Evolutionary conservation across 768 basidiomycete species (phyloP).

Genomic region (Podaxis carcinomalis): DNA sequence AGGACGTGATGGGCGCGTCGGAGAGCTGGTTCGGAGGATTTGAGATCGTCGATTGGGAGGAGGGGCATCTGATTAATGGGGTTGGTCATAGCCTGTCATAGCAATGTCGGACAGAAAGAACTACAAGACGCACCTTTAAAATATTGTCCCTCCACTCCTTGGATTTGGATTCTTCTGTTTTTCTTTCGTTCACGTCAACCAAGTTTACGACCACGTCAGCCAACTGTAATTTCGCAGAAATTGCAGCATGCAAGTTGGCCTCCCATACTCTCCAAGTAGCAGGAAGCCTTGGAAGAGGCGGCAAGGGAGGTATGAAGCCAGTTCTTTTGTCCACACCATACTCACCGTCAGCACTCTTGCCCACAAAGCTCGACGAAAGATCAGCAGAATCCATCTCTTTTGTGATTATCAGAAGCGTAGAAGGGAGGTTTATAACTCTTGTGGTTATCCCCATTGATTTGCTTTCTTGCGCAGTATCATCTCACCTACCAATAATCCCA

Average conservation of each 20-base stretch:
- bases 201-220: slow-evolving; percentile 44
- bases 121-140: slow-evolving; percentile 32
- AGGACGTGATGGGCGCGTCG: slow-evolving; percentile 74
- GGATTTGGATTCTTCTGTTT: slow-evolving; percentile 25
- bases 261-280: slow-evolving; percentile 71
- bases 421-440: too few relatives aligned
- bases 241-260: slow-evolving; percentile 43
- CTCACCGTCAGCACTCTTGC: neutral
- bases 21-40: slow-evolving; percentile 49
- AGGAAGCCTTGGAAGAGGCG: slow-evolving; percentile 63
- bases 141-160: slow-evolving; percentile 50
- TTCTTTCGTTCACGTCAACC: slow-evolving; percentile 26
- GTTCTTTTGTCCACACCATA: slow-evolving; percentile 91
- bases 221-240: slow-evolving; percentile 43
- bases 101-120: neutral
- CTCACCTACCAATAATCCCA: neutral
- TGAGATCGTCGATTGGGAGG: slow-evolving; percentile 40
- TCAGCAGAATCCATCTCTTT: neutral
- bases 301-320: slow-evolving; percentile 84
- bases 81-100: neutral
- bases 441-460: too few relatives aligned
- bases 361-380: neutral
- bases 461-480: too few relatives aligned
- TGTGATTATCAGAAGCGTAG: too few relatives aligned
- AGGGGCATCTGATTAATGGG: slow-evolving; percentile 42